Percentiles rank a stretch among this genome's conserved stretches.
Evolutionary conservation across 2,329 filamentous ascomycete genomes (phyloP).

Genomic region (Ceratocystiopsis brevicomis): DNA sequence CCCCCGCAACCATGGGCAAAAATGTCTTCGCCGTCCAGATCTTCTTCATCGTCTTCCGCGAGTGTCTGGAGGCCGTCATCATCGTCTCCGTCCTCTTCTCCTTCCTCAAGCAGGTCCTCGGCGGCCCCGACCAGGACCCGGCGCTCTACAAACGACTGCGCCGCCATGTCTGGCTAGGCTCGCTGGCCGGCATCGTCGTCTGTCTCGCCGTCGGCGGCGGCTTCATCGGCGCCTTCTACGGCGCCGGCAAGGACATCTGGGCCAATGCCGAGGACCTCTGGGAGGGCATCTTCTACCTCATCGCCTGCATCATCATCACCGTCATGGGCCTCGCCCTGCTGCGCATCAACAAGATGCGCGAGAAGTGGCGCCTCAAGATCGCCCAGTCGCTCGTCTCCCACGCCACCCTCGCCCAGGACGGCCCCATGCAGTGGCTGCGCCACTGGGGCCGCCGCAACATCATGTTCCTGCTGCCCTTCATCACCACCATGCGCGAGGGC

Average conservation of each 20-base stretch:
- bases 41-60: slow-evolving; percentile 82
- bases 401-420: slow-evolving; percentile 16
- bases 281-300: slow-evolving; percentile 59
- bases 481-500: slow-evolving; percentile 74
- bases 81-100: slow-evolving; percentile 74
- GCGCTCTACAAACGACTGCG: slow-evolving; percentile 47
- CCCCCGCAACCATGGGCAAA: slow-evolving; percentile 29
- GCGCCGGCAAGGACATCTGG: slow-evolving; percentile 47
- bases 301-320: slow-evolving; percentile 65
- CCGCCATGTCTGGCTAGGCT: slow-evolving; percentile 53
- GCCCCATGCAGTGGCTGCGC: slow-evolving; percentile 27
- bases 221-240: slow-evolving; percentile 54
- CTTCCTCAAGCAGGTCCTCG: slow-evolving; percentile 66
- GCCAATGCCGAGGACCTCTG: slow-evolving; percentile 53
- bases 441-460: slow-evolving; percentile 47
- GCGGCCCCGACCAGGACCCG: slow-evolving; percentile 40
- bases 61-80: slow-evolving; percentile 65
- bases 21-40: slow-evolving; percentile 62
- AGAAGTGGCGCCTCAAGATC: slow-evolving; percentile 76
- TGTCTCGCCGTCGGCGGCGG: slow-evolving; percentile 43
- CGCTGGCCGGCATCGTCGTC: slow-evolving; percentile 36
- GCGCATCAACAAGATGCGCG: slow-evolving; percentile 63
- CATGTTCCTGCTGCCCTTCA: slow-evolving; percentile 72
- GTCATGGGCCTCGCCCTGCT: slow-evolving; percentile 64
- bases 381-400: slow-evolving; percentile 43